Base-by-base conservation (phyloP, 805 yeast genomes). In the Wickerhamomyces bisporus region DNA sequence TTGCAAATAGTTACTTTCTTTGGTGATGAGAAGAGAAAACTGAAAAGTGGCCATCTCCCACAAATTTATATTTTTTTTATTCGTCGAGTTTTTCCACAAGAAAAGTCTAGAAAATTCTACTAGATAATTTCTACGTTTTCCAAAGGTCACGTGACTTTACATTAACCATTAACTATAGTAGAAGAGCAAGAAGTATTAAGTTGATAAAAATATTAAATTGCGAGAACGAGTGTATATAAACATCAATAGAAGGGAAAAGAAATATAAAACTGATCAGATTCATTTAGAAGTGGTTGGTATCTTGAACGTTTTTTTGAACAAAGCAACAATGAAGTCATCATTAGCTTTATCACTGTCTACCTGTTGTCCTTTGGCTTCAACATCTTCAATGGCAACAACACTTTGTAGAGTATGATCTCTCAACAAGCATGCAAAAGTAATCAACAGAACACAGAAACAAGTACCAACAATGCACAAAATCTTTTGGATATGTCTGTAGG, bases 401-500 rank as follows among this genome's bases (percentile, higher is more conserved):
- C 41, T 45, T 15, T 41, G 57, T 33, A 78, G 61, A 42, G 60
- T 64, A 45, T 73, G 75, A 52, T 81, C 75, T 55, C 81, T 70
- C 46, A 79, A 63, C 45, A 73, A 60, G 36, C 78, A 55, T 0
- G 78, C 66, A 27, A 64, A 58, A 13, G 57, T 45, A 11, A 81
- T 49, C 50, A 80, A 61, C 16, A 81, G 76, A 36, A 73, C 67
- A 55, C 77, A 68, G 53, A 81, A 67, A 37, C 74, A 68, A 15
- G 66, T 43, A 18, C 81, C 84, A 24, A 75, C 71, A 37, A 72
- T 66, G 53, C 76, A 65, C 52, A 81, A 63, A 31, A 77, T 57
- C 50, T 66, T 68, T 57, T 79, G 86, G 23, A 75, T 66, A 35
- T 74, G 56, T 35, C 70, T 68, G 58, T 81, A 81, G 0, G 83